phyloP scores from a whole-genome alignment of 192 early-diverging fungal genomes.

The Jimgerdemannia lactiflua region DNA sequence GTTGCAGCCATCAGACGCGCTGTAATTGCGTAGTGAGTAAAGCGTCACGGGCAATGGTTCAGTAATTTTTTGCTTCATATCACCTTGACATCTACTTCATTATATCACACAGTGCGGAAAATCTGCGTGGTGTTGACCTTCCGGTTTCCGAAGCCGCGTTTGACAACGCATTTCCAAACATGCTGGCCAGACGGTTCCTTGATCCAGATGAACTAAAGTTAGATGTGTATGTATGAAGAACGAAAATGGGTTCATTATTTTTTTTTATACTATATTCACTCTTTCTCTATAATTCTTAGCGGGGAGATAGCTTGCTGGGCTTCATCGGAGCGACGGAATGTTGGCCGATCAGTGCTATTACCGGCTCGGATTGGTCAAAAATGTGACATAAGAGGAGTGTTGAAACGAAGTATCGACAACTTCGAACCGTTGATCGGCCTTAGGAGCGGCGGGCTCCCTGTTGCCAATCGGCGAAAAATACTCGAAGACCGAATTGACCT shows the following conservation, averaged over 20 bases:
- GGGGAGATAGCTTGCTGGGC: slow-evolving; percentile 10
- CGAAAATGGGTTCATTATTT: not conserved
- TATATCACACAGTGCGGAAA: slow-evolving; percentile 12
- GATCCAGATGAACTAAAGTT: slow-evolving; percentile 11
- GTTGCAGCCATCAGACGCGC: slow-evolving; percentile 14
- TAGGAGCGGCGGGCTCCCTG: slow-evolving; percentile 16
- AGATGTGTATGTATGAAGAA: slow-evolving; percentile 10
- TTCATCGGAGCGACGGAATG: slow-evolving; percentile 7
- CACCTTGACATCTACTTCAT: not conserved
- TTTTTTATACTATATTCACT: not conserved
- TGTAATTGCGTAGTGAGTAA: slow-evolving; percentile 19
- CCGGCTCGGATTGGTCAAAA: slow-evolving; percentile 11
- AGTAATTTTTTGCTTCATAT: not conserved
- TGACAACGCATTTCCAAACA: slow-evolving; percentile 18
- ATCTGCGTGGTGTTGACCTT: slow-evolving; percentile 13
- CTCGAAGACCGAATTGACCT: slow-evolving; percentile 14
- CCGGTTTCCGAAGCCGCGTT: slow-evolving; percentile 19
- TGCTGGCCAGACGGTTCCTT: slow-evolving; percentile 19
- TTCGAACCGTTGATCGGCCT: slow-evolving; percentile 16
- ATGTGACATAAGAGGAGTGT: slow-evolving; percentile 15
- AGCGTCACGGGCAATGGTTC: not conserved
- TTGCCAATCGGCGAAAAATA: slow-evolving; percentile 14
- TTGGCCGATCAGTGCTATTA: slow-evolving; percentile 6
- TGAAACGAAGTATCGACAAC: slow-evolving; percentile 15
- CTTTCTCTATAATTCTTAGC: slow-evolving; percentile 8